Percentiles rank a stretch among this genome's conserved stretches.
phyloP scores from a whole-genome alignment of 1,284 basidiomycete species.

The Ustilago curta region DNA sequence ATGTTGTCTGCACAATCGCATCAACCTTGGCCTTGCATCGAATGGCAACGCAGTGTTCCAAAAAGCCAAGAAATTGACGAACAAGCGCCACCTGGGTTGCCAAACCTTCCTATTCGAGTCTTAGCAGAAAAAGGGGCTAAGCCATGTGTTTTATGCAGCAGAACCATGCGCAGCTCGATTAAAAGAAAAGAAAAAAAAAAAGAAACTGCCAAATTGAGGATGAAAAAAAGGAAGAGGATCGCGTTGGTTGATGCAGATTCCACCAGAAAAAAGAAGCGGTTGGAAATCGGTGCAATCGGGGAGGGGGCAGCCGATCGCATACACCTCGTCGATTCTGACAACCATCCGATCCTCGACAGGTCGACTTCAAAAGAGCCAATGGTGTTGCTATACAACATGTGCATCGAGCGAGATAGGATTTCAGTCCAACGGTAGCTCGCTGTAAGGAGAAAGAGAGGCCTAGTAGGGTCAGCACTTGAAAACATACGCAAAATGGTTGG shows the following conservation, averaged over 20 bases:
- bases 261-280: too few relatives aligned
- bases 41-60: too few relatives aligned
- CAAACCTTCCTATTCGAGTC: constrained; percentile 7
- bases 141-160: neutral
- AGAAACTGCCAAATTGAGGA: neutral
- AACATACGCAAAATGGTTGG: neutral
- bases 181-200: neutral
- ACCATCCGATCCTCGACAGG: neutral
- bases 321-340: too few relatives aligned
- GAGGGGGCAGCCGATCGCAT: too few relatives aligned
- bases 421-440: constrained; percentile 3
- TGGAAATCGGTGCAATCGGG: too few relatives aligned
- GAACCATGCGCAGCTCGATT: too few relatives aligned
- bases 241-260: constrained; percentile 2
- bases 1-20: too few relatives aligned
- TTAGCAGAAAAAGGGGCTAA: neutral
- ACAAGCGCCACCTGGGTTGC: neutral
- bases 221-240: too few relatives aligned
- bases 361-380: neutral
- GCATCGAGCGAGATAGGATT: too few relatives aligned
- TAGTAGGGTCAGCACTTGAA: neutral
- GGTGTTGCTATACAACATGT: too few relatives aligned
- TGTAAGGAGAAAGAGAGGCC: neutral
- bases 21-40: too few relatives aligned
- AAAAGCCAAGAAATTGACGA: neutral